Evolutionary conservation across 2,329 filamentous ascomycete species (phyloP), one percentile per base, ranked within the genome.

Genomic region (Alternaria conjuncta): DNA sequence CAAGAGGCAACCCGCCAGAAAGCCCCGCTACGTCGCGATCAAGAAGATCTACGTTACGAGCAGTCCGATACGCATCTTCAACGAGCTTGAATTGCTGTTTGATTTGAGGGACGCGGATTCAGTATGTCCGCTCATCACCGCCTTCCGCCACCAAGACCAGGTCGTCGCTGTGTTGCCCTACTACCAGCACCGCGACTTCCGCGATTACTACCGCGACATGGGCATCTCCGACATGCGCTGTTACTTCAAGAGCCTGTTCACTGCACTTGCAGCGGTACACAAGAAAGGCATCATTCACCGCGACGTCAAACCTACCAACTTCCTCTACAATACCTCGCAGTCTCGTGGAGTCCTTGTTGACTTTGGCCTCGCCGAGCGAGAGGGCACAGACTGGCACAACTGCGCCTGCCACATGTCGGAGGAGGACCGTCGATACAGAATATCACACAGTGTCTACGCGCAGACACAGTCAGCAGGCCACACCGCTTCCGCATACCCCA

Each of bases 31-130:
- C 75, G 96, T 99, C 66, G 96, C 96, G 20, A 92, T 99, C 81
- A 99, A 99, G 84, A 99, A 99, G 84, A 99, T 99, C 72, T 99
- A 99, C 80, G 96, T 98, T 68, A 99, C 96, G 1, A 97, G 94
- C 66, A 97, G 94, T 70, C 96, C 96, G 0, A 86, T 90, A 26
- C 92, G 96, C 49, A 98, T 99, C 71, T 88, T 97, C 76, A 99
- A 99, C 82, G 96, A 99, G 81, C 89, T 99, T 18, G 95, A 98
- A 73, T 86, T 99, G 21, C 88, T 99, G 21, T 89, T 97, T 77
- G 94, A 97, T 77, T 87, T 99, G 9, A 88, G 92, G 54, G 88
- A 91, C 60, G 97, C 92, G 63, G 86, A 89, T 43, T 93, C 93
- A 2, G 94, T 99, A 25, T 98, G 96, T 72, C 95, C 96, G 32